Percentiles rank a stretch among this genome's conserved stretches.
Evolutionary conservation across 768 basidiomycete species (phyloP).

Genomic region (Tephrocybe sp.): DNA sequence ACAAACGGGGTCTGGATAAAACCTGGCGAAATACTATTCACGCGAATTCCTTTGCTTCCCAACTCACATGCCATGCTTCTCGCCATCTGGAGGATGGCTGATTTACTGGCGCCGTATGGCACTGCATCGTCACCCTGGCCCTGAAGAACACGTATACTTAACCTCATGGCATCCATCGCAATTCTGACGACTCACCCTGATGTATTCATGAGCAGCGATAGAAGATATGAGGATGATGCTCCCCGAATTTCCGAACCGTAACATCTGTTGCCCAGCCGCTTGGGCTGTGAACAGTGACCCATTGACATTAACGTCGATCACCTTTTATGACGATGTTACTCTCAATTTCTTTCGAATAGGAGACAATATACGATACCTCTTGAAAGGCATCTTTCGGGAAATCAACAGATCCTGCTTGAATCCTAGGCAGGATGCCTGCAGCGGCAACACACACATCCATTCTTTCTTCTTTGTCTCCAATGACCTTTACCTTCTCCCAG

Average conservation of each 20-base stretch:
- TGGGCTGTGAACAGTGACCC: slow-evolving; percentile 65
- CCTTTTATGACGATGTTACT: slow-evolving; percentile 33
- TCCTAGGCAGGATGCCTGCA: slow-evolving; percentile 62
- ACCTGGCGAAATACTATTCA: slow-evolving; percentile 76
- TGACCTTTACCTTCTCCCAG: slow-evolving; percentile 56
- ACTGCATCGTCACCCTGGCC: neutral
- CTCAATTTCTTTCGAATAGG: neutral
- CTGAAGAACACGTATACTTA: neutral
- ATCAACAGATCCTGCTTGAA: slow-evolving; percentile 54
- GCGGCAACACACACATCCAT: slow-evolving; percentile 78
- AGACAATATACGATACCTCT: slow-evolving; percentile 32
- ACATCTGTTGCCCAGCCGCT: slow-evolving; percentile 64
- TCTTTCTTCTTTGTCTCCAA: slow-evolving; percentile 65
- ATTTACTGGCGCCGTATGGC: slow-evolving; percentile 73
- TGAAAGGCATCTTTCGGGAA: slow-evolving; percentile 63
- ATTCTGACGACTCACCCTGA: slow-evolving; percentile 1
- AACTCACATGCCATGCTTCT: slow-evolving; percentile 82
- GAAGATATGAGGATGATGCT: slow-evolving; percentile 67
- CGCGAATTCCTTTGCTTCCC: slow-evolving; percentile 61
- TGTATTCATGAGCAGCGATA: slow-evolving; percentile 49
- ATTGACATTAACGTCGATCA: slow-evolving; percentile 66
- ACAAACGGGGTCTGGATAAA: slow-evolving; percentile 66
- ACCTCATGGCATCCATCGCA: too few species aligned
- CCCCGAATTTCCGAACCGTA: slow-evolving; percentile 46
- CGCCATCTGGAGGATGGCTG: slow-evolving; percentile 75